Conservation (phyloP, 192 early-diverging fungal species). For the Borealophlyctis nickersoniae region DNA sequence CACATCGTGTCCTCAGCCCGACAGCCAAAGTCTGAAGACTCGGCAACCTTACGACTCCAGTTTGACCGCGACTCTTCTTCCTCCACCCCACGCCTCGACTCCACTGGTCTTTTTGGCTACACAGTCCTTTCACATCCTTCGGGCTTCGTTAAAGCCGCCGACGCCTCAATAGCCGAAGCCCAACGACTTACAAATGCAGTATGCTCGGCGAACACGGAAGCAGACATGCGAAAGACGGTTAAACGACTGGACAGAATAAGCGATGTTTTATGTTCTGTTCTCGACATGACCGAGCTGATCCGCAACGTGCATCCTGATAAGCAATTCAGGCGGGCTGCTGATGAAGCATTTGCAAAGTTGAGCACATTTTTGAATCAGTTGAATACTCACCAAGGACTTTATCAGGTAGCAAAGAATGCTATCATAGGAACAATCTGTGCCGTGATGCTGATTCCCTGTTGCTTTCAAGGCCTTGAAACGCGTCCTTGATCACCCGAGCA, state of each 20-base stretch:
- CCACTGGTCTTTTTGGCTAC: conserved; percentile 29
- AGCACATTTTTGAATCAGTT: conserved; percentile 86
- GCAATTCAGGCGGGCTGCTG: conserved; percentile 68
- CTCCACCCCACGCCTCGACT: background rate
- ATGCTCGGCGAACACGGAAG: conserved; percentile 11
- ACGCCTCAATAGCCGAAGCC: conserved; percentile 14
- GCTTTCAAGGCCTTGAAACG: conserved; percentile 57
- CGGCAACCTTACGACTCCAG: no score
- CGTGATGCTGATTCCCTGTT: background rate
- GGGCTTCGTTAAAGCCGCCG: conserved; percentile 20
- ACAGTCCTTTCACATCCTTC: conserved; percentile 14
- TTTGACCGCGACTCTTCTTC: background rate
- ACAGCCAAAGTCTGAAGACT: no score
- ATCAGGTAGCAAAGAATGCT: conserved; percentile 49
- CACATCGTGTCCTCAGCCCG: no score
- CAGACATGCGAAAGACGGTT: conserved; percentile 71
- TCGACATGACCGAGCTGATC: conserved; percentile 91
- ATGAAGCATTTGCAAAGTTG: conserved; percentile 69
- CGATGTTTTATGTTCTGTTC: conserved; percentile 84
- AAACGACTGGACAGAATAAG: conserved; percentile 86
- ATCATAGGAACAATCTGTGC: background rate
- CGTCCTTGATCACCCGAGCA: conserved; percentile 58
- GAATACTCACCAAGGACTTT: conserved; percentile 87
- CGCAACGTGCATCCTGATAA: conserved; percentile 84
- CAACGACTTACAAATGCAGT: conserved; percentile 14